These are phyloP conservation scores for Albizia julibrissin DNA, from an alignment of 306 rosid species.

Conservation along the genomic window DNA sequence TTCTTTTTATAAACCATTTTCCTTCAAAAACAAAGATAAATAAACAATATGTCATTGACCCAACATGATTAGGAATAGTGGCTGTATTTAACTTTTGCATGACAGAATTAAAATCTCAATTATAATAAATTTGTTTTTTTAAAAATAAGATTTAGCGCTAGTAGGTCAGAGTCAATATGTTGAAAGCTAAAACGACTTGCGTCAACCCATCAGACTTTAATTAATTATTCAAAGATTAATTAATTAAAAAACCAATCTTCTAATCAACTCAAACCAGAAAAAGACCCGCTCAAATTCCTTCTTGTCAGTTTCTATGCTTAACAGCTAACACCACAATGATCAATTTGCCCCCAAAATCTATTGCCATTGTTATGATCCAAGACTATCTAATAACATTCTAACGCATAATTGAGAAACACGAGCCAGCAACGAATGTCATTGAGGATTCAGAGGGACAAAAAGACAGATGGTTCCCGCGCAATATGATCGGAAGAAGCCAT, in stretches of 20 bases:
- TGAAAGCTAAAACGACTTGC: background rate
- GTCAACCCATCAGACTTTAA: slow-evolving; percentile 8
- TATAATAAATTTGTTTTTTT: too few species aligned
- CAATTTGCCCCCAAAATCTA: background rate
- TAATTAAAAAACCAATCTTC: too few species aligned
- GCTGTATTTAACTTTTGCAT: background rate
- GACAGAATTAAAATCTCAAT: background rate
- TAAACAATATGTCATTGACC: too few species aligned
- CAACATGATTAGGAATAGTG: background rate
- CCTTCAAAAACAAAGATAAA: too few species aligned
- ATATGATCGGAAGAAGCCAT: background rate
- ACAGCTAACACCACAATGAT: background rate
- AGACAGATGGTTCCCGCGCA: background rate
- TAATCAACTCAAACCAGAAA: background rate
- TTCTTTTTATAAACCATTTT: too few species aligned
- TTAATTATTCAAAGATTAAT: background rate
- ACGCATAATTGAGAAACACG: background rate
- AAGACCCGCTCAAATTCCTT: background rate
- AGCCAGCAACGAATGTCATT: background rate
- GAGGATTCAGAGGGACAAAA: background rate
- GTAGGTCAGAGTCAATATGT: background rate
- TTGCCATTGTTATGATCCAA: background rate
- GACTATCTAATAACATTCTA: background rate
- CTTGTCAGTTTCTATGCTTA: background rate
- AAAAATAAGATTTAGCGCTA: too few species aligned